Conservation (phyloP, 1,284 basidiomycete species). For the Coniophora puteana region DNA sequence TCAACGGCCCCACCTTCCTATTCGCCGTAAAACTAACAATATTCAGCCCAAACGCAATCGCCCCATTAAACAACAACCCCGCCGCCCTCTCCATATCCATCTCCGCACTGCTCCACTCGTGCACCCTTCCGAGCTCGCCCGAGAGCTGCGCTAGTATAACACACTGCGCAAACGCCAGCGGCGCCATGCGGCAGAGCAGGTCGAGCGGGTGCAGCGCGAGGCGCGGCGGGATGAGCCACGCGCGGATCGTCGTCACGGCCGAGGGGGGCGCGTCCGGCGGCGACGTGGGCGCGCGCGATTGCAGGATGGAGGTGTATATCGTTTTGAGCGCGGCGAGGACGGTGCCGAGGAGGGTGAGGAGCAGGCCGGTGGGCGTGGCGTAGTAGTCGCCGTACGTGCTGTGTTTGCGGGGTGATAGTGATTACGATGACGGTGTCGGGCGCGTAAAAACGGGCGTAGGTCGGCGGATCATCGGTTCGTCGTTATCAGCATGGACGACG, state of each 20-base stretch:
- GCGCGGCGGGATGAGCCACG: conserved; percentile 38
- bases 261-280: conserved; percentile 19
- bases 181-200: conserved; percentile 80
- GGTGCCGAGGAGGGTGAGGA: conserved; percentile 85
- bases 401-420: too few relatives aligned
- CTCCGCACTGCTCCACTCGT: conserved; percentile 45
- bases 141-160: conserved; percentile 69
- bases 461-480: too few relatives aligned
- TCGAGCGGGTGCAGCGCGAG: conserved; percentile 79
- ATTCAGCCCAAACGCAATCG: conserved; percentile 87
- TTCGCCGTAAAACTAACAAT: conserved; percentile 92
- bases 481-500: too few relatives aligned
- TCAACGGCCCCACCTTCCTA: conserved; percentile 80
- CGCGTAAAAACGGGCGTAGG: too few relatives aligned
- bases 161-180: conserved; percentile 87
- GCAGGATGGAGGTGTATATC: conserved; percentile 83
- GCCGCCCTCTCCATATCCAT: conserved; percentile 48
- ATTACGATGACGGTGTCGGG: conserved; percentile 7
- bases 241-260: conserved; percentile 12
- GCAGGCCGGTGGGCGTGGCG: conserved; percentile 77
- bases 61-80: conserved; percentile 72
- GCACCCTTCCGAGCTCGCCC: conserved; percentile 74
- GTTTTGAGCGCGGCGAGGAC: conserved; percentile 90
- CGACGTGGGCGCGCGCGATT: conserved; percentile 33
- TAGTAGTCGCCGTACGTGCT: conserved; percentile 92